Base-by-base conservation (phyloP, 139 green algal species). In the Tetraselmis chui region DNA sequence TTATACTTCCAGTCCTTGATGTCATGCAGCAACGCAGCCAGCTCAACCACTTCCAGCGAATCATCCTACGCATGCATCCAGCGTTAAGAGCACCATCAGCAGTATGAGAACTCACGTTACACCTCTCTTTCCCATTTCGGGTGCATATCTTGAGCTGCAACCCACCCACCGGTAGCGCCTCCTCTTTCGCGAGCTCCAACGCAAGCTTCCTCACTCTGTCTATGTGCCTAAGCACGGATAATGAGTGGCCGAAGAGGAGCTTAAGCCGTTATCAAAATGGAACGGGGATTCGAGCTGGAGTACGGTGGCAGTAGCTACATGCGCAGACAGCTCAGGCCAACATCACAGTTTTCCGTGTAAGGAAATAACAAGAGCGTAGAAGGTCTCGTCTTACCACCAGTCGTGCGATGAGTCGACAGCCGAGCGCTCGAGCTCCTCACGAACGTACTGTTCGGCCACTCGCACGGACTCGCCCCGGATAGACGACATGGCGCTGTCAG, bases 11-110 rank as follows among this genome's bases (percentile, higher is more conserved):
- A 89, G 75, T 94, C 91, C 0, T 32, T 32, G 0, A 93, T 87
- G n/a, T 94, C 91, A 80, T 94, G 91, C 32, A 95, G 79, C 32
- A 94, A 79, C 0, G 90, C 91, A 0, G 84, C 91, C 28, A 95
- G 76, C 79, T 94, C 90, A 2, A 94, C 86, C 29, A 88, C 27
- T 1, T 84, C 28, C 28, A 78, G 22, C 2, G 78, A 32, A 2
- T 81, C 81, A 0, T 24, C 31, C 32, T 81, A 31, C 28, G 89
- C n/a, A 24, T 25, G 5, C 45, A 18, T 18, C 5, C 45, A 5
- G 11, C 45, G 18, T 5, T 67, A 67, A 67, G 45, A 67, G 45
- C 45, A 18, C 18, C 11, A 5, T 18, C 11, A 25, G 45, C 45
- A 25, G 5, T 67, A 67, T 67, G n/a, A 67, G 45, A 67, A 18